Evolutionary conservation across 805 yeast species (phyloP).

Genomic region (Diddensiella santjacobensis): DNA sequence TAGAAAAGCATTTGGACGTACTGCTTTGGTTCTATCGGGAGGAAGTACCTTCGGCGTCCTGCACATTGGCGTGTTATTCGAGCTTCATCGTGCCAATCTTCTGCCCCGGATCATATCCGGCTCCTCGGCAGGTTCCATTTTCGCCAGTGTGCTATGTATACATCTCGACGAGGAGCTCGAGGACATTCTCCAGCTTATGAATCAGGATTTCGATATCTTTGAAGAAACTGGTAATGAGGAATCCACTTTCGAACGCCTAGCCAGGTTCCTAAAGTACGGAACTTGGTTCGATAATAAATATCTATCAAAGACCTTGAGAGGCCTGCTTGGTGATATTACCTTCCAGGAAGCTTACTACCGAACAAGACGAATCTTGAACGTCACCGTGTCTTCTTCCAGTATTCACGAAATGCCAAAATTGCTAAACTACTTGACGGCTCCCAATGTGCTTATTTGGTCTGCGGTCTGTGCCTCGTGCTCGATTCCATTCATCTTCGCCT

Average conservation of each 20-base stretch:
- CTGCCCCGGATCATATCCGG: constrained; percentile 90
- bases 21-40: constrained; percentile 92
- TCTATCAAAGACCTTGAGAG: constrained; percentile 67
- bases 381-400: constrained; percentile 90
- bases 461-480: constrained; percentile 95
- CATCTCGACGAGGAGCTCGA: constrained; percentile 65
- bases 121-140: constrained; percentile 92
- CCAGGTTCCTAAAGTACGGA: constrained; percentile 73
- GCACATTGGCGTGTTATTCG: constrained; percentile 87
- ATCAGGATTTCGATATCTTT: constrained; percentile 52
- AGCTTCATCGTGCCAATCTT: constrained; percentile 66
- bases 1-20: constrained; percentile 85
- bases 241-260: constrained; percentile 48
- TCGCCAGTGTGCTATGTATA: constrained; percentile 83
- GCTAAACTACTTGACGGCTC: constrained; percentile 87
- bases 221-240: constrained; percentile 53
- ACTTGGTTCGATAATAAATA: constrained; percentile 81
- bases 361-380: constrained; percentile 88
- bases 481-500: constrained; percentile 85
- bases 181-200: constrained; percentile 48
- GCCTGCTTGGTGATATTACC: constrained; percentile 81
- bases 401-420: constrained; percentile 87
- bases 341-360: constrained; percentile 92
- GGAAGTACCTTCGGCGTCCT: constrained; percentile 93
- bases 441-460: constrained; percentile 85